Conservation (phyloP, 805 yeast genomes). For the Lipomyces lipofer region DNA sequence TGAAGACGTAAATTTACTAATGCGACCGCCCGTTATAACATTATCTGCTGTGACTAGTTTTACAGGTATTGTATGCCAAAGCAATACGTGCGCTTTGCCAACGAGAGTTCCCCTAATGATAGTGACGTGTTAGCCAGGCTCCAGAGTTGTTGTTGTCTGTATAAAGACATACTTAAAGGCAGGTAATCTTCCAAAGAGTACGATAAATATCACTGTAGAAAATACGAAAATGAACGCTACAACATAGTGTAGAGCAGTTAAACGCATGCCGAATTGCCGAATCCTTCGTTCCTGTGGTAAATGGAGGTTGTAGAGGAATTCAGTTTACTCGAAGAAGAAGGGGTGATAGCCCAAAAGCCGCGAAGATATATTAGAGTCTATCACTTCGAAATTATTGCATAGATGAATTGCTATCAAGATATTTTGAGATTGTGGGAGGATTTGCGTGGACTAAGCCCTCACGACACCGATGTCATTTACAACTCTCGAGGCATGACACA, state of each 20-base stretch:
- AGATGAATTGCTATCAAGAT: too few species aligned
- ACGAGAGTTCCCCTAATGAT: conserved; percentile 31
- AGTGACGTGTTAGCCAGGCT: background rate
- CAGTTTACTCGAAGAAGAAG: too few species aligned
- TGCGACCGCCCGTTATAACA: conserved; percentile 24
- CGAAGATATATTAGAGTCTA: too few species aligned
- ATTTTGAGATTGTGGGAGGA: too few species aligned
- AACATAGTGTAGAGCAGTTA: conserved; percentile 31
- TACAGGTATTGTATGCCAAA: conserved; percentile 30
- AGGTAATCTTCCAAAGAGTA: conserved; percentile 42
- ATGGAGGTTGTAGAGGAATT: too few species aligned
- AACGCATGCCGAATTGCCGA: too few species aligned
- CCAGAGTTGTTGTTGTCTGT: background rate
- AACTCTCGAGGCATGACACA: too few species aligned
- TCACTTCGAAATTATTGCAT: too few species aligned
- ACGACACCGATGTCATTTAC: too few species aligned
- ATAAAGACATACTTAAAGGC: conserved; percentile 34
- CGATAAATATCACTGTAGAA: conserved; percentile 37
- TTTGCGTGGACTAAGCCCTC: too few species aligned
- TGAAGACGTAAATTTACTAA: conserved; percentile 1
- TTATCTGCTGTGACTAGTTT: conserved; percentile 22
- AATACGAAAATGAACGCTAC: conserved; percentile 30
- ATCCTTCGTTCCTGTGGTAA: too few species aligned
- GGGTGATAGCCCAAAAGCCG: too few species aligned
- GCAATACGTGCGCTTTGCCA: conserved; percentile 28